phyloP scores from a whole-genome alignment of 2,329 filamentous ascomycete genomes.

The Tetracladium maxilliforme region DNA sequence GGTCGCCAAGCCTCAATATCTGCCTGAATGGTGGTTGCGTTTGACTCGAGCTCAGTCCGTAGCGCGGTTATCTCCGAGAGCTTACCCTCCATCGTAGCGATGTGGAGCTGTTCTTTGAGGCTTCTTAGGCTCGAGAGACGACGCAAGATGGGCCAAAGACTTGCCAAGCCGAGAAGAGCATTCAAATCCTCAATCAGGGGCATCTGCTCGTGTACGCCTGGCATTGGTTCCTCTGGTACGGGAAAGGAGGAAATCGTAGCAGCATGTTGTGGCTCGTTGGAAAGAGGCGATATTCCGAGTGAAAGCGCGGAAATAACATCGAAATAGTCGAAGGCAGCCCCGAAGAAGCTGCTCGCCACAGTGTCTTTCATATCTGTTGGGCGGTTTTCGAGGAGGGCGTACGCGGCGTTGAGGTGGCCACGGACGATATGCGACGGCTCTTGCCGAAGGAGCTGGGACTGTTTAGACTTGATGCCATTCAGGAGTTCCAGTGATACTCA shows the following conservation, averaged over 20 bases:
- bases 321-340: conserved; percentile 52
- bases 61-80: conserved; percentile 11
- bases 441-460: conserved; percentile 45
- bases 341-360: conserved; percentile 37
- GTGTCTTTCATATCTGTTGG: conserved; percentile 21
- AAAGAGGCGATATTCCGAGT: conserved; percentile 40
- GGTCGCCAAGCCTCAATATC: conserved; percentile 42
- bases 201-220: conserved; percentile 37
- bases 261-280: conserved; percentile 29
- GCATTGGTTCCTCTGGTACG: conserved; percentile 25
- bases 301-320: conserved; percentile 50
- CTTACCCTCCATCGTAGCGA: conserved; percentile 24
- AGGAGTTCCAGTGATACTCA: too few relatives aligned
- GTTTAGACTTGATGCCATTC: too few relatives aligned
- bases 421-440: conserved; percentile 44
- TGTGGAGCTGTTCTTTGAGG: conserved; percentile 34
- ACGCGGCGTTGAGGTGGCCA: conserved; percentile 44
- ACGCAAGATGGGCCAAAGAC: conserved; percentile 49
- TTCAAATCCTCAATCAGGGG: conserved; percentile 46
- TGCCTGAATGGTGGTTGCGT: conserved; percentile 36
- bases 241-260: conserved; percentile 30
- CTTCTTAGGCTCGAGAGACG: conserved; percentile 38
- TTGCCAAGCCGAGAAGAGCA: too few relatives aligned
- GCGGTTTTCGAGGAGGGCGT: conserved; percentile 42
- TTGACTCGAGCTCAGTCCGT: conserved; percentile 14